Evolutionary conservation across 176 grass and related monocot genomes (phyloP), one percentile per base, ranked within the genome.

Genomic region (Melocanna baccifera): DNA sequence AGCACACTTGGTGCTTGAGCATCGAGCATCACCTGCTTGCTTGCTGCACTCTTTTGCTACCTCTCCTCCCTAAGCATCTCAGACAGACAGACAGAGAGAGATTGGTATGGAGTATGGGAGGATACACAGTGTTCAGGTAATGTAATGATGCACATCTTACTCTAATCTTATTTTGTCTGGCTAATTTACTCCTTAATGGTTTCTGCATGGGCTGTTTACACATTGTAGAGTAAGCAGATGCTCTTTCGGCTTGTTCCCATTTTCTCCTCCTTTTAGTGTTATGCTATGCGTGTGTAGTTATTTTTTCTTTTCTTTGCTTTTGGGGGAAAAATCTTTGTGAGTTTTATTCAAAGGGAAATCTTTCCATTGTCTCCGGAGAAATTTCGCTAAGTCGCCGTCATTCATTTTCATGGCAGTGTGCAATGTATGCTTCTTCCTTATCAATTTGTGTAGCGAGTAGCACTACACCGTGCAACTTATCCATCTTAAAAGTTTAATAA

Each of bases 81-180:
- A n/a, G n/a, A n/a, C n/a, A 22, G 4, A 7, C 11, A 36, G 11
- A 22, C 10, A n/a, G 18, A n/a, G 30, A 11, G 28, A 9, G 20
- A 3, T 1, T 3, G 23, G 22, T 9, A 96, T 96, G 96, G 96
- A 85, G 52, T 98, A 98, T 53, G 93, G 96, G 91, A 94, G 93
- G 87, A 99, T 99, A 83, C 91, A 92, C 89, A 89, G 94, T 46
- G 83, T 84, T 75, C 91, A 99, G 96, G 96, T 97, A 81, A 67
- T 26, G 29, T 97, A 81, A 67, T 22, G 29, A 4, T n/a, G 30
- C 20, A 37, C 37, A 66, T 22, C n/a, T 80, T 25, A 2, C 56
- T 69, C 12, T 65, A 4, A 25, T 26, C 12, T 28, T 29, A 62
- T 25, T 62, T 15, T 29, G 59, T 13, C 25, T 29, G 59, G 59